A percentile compares a stretch with the other conserved stretches of the same genome.
Evolutionary conservation across 306 rosid genomes (phyloP).

Genomic region (Cucumis cinereus): DNA sequence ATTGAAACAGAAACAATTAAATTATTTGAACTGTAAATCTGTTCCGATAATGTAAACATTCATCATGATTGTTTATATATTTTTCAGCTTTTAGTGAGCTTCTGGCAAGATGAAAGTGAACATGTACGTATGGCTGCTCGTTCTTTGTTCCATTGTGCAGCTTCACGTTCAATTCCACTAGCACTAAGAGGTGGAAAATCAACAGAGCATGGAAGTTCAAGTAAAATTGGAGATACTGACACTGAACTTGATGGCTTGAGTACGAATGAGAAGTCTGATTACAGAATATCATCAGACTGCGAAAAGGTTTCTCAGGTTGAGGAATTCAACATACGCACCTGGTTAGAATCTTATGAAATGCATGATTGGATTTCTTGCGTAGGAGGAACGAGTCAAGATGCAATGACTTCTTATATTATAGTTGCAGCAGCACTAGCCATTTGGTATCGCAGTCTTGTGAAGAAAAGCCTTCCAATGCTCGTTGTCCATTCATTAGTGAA

Average conservation of each 20-base stretch:
- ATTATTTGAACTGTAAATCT: neutral
- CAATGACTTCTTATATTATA: constrained; percentile 88
- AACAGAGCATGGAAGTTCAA: constrained; percentile 20
- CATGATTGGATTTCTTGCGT: constrained; percentile 98
- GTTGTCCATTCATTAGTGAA: constrained; percentile 82
- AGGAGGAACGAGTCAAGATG: constrained; percentile 97
- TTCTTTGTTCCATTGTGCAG: constrained; percentile 90
- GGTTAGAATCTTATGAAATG: constrained; percentile 92
- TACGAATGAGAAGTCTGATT: constrained; percentile 24
- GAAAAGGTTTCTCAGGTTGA: constrained; percentile 30
- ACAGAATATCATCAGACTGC: constrained; percentile 1
- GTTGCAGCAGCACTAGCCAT: constrained; percentile 93
- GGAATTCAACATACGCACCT: constrained; percentile 47
- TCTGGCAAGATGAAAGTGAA: constrained; percentile 97
- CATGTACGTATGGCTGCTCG: constrained; percentile 97
- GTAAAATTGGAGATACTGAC: constrained; percentile 24
- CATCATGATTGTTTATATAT: neutral
- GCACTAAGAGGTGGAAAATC: constrained; percentile 45
- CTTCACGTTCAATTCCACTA: constrained; percentile 76
- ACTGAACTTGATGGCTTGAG: constrained; percentile 18
- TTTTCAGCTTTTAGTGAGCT: constrained; percentile 87
- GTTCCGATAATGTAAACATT: neutral
- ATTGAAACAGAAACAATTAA: neutral
- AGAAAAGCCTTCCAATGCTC: constrained; percentile 47
- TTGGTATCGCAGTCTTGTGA: constrained; percentile 95